Evolutionary conservation across 1,139 yeast genomes (phyloP).

Genomic region (Diutina rugosa): DNA sequence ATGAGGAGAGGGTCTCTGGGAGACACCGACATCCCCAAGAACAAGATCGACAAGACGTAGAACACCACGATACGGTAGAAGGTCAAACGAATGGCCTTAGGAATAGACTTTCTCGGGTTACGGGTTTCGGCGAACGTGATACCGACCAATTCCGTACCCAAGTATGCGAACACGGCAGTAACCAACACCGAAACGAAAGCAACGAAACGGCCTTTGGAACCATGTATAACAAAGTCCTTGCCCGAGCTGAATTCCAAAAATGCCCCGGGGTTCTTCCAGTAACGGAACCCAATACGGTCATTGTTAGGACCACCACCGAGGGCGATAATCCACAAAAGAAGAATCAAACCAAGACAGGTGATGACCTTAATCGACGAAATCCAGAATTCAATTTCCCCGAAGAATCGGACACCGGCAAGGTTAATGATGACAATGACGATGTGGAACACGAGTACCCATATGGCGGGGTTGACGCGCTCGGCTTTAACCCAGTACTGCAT

Average conservation of each 20-base stretch:
- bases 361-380: slow-evolving; percentile 44
- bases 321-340: slow-evolving; percentile 34
- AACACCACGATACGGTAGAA: slow-evolving; percentile 66
- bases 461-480: slow-evolving; percentile 37
- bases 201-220: slow-evolving; percentile 44
- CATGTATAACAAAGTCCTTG: slow-evolving; percentile 16
- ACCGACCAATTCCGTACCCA: slow-evolving; percentile 60
- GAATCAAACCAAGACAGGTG: slow-evolving; percentile 42
- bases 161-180: slow-evolving; percentile 62
- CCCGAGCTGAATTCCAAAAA: slow-evolving; percentile 28
- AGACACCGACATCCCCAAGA: slow-evolving; percentile 67
- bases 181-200: slow-evolving; percentile 56
- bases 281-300: slow-evolving; percentile 54
- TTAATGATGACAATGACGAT: slow-evolving; percentile 27
- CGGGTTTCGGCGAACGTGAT: slow-evolving; percentile 69
- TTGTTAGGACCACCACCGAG: slow-evolving; percentile 50
- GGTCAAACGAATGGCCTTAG: slow-evolving; percentile 65
- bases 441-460: slow-evolving; percentile 43
- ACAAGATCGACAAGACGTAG: slow-evolving; percentile 51
- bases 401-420: slow-evolving; percentile 29
- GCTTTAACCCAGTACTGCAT: slow-evolving; percentile 47
- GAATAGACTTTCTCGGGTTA: slow-evolving; percentile 64
- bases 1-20: slow-evolving; percentile 45
- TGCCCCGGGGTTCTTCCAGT: slow-evolving; percentile 55
- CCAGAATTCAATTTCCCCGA: slow-evolving; percentile 66